Percentiles rank a stretch among this genome's conserved stretches.
Conservation (phyloP, 2,329 filamentous ascomycete species). For the Phoma sp. region DNA sequence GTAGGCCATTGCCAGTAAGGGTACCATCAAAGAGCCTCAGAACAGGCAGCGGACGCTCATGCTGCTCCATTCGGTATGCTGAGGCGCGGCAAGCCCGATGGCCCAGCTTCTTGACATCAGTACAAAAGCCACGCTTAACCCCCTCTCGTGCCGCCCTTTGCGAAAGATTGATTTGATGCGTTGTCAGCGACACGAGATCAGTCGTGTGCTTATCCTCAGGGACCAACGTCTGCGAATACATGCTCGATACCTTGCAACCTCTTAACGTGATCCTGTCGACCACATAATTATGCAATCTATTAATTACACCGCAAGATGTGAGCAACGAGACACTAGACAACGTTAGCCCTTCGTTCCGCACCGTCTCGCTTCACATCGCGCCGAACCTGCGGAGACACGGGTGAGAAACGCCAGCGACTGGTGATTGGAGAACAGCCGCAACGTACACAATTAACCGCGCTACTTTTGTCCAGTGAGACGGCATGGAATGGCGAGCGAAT, state of each 20-base stretch:
- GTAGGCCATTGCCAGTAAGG: background rate
- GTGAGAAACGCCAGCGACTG: slow-evolving; percentile 10
- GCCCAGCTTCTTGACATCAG: background rate
- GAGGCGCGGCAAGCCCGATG: background rate
- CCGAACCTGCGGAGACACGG: slow-evolving; percentile 14
- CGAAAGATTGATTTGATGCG: slow-evolving; percentile 2
- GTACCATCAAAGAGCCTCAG: background rate
- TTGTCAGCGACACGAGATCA: background rate
- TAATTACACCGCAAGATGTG: slow-evolving; percentile 15
- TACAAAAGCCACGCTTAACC: background rate
- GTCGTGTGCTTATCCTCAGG: slow-evolving; percentile 9
- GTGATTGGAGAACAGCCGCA: slow-evolving; percentile 28
- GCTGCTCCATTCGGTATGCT: background rate
- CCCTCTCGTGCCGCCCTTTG: background rate
- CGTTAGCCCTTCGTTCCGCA: slow-evolving; percentile 13
- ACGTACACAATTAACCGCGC: slow-evolving; percentile 14
- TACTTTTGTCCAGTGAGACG: slow-evolving; percentile 9
- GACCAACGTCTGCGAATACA: slow-evolving; percentile 11
- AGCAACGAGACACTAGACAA: slow-evolving; percentile 14
- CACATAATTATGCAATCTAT: slow-evolving; percentile 17
- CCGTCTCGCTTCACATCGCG: slow-evolving; percentile 18
- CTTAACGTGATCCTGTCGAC: slow-evolving; percentile 2
- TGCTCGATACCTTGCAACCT: slow-evolving; percentile 3
- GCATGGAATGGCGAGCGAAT: background rate
- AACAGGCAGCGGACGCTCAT: background rate